Evolutionary conservation across 208 protist genomes (phyloP), one percentile per base, ranked within the genome.

Genomic region (Leishmania tropica): DNA sequence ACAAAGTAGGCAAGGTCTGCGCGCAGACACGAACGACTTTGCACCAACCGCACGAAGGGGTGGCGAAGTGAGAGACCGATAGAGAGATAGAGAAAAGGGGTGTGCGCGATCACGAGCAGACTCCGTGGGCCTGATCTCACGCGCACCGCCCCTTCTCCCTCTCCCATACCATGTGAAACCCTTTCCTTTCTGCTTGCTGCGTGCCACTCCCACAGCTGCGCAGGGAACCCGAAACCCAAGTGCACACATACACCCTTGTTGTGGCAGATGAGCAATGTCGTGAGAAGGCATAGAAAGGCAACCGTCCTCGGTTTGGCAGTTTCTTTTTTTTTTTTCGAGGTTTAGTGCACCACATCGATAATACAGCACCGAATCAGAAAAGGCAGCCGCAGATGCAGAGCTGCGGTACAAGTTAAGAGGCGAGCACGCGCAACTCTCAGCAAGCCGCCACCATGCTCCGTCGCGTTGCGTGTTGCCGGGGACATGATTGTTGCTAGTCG

Each of bases 401-500:
- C 24, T 51, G 70, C 24, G 21, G 42, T 74, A 28, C 6, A 74
- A 24, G 28, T 31, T 53, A 74, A 74, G 21, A 31, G 13, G 70
- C 15, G 13, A 51, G 47, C 40, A 51, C 21, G 28, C 11, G 10
- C 40, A 10, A 28, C 10, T 35, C 54, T 31, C 3, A n/a, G 35
- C 15, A n/a, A 51, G 11, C 2, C 28, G 10, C 45, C 19, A 19
- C 45, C 45, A 19, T 53, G 11, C 70, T 51, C 40, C 42, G 47
- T 17, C 11, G n/a, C 42, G 10, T 37, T n/a, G 45, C 11, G n/a
- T 64, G 73, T 8, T 5, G 11, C 19, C 31, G 17, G 15, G 51
- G 17, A 10, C 24, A 62, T 28, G 19, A 45, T 62, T 51, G 51
- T 1, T 58, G 3, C 62, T 85, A 96, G 47, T 90, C 89, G 83